Conservation (phyloP, 2,329 filamentous ascomycete species). For the Bertia moriformis region DNA sequence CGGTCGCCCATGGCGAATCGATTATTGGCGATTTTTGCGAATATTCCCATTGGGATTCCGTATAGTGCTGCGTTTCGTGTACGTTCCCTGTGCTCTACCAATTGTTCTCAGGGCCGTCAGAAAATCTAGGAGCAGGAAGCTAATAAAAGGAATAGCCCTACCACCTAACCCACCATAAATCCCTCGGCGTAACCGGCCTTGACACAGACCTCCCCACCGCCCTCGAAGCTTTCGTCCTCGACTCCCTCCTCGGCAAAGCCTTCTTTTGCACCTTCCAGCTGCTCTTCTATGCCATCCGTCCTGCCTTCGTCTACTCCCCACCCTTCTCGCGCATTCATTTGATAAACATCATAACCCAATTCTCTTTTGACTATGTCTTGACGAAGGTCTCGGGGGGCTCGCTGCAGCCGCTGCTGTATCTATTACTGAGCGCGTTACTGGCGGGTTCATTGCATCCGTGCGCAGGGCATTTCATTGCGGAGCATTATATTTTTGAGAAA, state of each 20-base stretch:
- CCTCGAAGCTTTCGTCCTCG: constrained; percentile 79
- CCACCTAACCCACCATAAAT: constrained; percentile 98
- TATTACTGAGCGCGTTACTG: constrained; percentile 80
- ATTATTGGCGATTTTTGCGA: constrained; percentile 79
- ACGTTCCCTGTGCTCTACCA: constrained; percentile 14
- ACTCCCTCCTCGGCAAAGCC: constrained; percentile 88
- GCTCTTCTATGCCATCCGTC: constrained; percentile 91
- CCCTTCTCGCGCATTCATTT: constrained; percentile 75
- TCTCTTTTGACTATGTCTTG: constrained; percentile 62
- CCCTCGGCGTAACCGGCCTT: constrained; percentile 84
- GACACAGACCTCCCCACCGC: constrained; percentile 92
- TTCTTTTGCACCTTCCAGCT: constrained; percentile 99
- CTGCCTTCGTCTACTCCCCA: constrained; percentile 84
- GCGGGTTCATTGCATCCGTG: constrained; percentile 88
- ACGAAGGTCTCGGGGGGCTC: constrained; percentile 38
- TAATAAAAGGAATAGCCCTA: constrained; percentile 54
- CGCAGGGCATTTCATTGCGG: constrained; percentile 94
- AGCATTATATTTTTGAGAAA: constrained; percentile 76
- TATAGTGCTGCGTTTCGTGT: constrained; percentile 93
- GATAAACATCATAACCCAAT: constrained; percentile 65
- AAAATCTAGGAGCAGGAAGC: constrained; percentile 6
- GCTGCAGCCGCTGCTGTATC: constrained; percentile 56
- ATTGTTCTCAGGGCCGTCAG: background rate
- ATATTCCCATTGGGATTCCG: constrained; percentile 85
- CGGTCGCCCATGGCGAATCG: constrained; percentile 66